Base-by-base conservation (phyloP, 495 filamentous ascomycete species). In the Podospora didyma region DNA sequence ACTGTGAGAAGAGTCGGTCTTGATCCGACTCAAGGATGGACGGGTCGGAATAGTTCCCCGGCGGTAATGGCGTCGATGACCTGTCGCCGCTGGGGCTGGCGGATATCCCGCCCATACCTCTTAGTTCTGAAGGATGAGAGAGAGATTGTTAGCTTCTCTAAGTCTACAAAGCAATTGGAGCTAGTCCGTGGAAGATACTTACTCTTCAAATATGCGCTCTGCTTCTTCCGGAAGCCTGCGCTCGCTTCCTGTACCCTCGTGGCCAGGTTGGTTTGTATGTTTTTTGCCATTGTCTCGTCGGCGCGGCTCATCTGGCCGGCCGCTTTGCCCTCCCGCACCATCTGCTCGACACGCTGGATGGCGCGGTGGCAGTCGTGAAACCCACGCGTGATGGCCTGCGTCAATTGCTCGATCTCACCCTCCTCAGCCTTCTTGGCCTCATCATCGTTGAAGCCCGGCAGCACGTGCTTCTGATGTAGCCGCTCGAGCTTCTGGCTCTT, bases 381-480 rank as follows among this genome's bases (percentile, higher is more conserved):
- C 45, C 83, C 80, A 56, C 84, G 81, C 10, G 94, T 97, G 63
- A 98, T 92, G 46, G 88, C 85, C 69, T 91, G 89, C 20, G 94
- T 97, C 61, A 96, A 72, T 53, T 82, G 79, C 80, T 97, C 95
- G 60, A 97, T 98, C 58, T 92, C 85, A 22, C 81, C 75, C 68
- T 97, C 94, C 65, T 97, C 94, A 46, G 81, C 78, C 65, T 75
- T 82, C 74, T 92, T 90, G 45, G 88, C 80, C 23, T 91, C 87
- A 56, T 97, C 95, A 63, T 98, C 94, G 62, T 97, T 92, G 70
- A 98, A 98, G 24, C 95, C 92, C 0, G 94, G 94, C 2, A 98
- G 78, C 19, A 98, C 89, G 66, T 98, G 95, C 69, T 97, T 97
- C 74, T 95, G 90, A 70, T 98, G 94, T 47, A 98, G 74, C 64